Conservation (phyloP, 345 rosid species). For the Cardamine occulta region DNA sequence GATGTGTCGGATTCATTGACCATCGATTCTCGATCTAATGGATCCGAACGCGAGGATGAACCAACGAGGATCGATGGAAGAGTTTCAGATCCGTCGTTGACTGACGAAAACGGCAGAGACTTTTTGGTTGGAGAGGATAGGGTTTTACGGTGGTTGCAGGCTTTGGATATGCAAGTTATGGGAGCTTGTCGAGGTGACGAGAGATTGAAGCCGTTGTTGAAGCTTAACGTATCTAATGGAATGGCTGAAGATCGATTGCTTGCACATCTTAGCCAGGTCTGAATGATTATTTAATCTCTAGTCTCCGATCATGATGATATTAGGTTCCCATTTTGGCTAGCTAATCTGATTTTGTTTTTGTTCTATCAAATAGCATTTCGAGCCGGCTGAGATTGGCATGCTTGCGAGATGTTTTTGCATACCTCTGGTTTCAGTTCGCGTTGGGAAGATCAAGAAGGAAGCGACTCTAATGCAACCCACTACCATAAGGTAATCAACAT, state of each 20-base stretch:
- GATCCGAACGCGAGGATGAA: conserved; percentile 48
- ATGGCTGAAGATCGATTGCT: conserved; percentile 78
- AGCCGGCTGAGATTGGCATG: conserved; percentile 91
- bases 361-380: conserved; percentile 61
- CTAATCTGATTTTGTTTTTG: conserved; percentile 11
- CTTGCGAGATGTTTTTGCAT: conserved; percentile 92
- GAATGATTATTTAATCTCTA: not conserved
- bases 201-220: conserved; percentile 91
- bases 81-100: conserved; percentile 64
- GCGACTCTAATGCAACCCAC: conserved; percentile 72
- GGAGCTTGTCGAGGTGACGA: conserved; percentile 99
- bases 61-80: conserved; percentile 45
- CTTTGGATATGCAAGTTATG: conserved; percentile 85
- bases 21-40: conserved; percentile 37
- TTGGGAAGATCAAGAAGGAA: conserved; percentile 79
- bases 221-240: conserved; percentile 64
- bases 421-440: conserved; percentile 90
- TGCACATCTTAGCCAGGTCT: conserved; percentile 86
- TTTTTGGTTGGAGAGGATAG: conserved; percentile 76
- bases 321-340: not conserved
- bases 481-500: conserved; percentile 61
- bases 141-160: conserved; percentile 86
- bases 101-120: conserved; percentile 62
- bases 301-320: not conserved
- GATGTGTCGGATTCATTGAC: conserved; percentile 44